Evolutionary conservation across 169 alveolate species (phyloP).

Genomic region (Plasmodium vivax): DNA sequence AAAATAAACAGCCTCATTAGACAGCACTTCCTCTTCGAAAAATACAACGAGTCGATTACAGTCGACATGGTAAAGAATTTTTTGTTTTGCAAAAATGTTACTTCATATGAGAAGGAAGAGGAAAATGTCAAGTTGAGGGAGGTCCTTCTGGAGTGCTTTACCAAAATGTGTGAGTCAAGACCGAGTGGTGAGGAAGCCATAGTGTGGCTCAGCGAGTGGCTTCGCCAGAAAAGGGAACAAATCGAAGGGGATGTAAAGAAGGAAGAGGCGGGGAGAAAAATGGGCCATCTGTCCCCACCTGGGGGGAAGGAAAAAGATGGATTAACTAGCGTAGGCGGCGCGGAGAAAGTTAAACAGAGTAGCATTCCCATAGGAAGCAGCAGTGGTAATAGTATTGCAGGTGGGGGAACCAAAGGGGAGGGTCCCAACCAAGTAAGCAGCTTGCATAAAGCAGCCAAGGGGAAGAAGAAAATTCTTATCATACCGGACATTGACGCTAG

Average conservation of each 20-base stretch:
- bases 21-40: slow-evolving; percentile 30
- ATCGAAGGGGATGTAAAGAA: not conserved
- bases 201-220: slow-evolving; percentile 59
- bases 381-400: not conserved
- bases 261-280: not conserved
- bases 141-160: slow-evolving; percentile 45
- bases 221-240: slow-evolving; percentile 13
- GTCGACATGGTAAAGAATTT: slow-evolving; percentile 38
- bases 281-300: not conserved
- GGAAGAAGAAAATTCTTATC: slow-evolving; percentile 18
- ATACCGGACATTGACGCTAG: slow-evolving; percentile 19
- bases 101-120: not conserved
- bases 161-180: slow-evolving; percentile 15
- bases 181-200: slow-evolving; percentile 26
- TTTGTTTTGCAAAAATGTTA: slow-evolving; percentile 57
- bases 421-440: not conserved
- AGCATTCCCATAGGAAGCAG: not conserved
- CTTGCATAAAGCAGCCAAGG: not conserved
- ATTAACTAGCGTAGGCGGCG: not conserved
- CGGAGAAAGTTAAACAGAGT: not conserved
- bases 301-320: not conserved
- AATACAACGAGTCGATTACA: slow-evolving; percentile 41
- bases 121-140: slow-evolving; percentile 36
- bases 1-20: slow-evolving; percentile 27
- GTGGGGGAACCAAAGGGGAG: not conserved